Base-by-base conservation (phyloP, 2,329 filamentous ascomycete species). In the Pseudogymnoascus sp. region DNA sequence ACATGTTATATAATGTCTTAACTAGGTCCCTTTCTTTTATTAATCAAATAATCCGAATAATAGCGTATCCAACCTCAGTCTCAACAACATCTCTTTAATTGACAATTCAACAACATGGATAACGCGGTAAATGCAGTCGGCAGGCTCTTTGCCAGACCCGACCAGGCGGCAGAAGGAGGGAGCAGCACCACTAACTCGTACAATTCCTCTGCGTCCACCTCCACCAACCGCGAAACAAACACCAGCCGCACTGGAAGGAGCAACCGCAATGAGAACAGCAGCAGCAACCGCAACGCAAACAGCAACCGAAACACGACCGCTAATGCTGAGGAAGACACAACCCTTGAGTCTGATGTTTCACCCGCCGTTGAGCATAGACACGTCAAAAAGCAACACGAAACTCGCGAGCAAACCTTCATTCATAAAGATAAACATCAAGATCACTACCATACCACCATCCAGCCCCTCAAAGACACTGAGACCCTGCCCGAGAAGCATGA, bases 291-390 rank as follows among this genome's bases (percentile, higher is more conserved):
- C 25, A 33, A 33, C 25, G 47, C 47, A 25, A 50, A 23, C 44
- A 28, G 21, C 47, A 21, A 59, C 47, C 59, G 38, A 14, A 31
- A 38, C 25, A 53, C 64, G 25, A 28, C 33, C 38, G 31, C 42
- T 18, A 50, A n/a, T 10, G n/a, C 23, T 1, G 63, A 62, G n/a
- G 63, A 56, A 42, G 65, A 67, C 50, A 64, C 56, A 44, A 66
- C 66, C 1, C 65, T 67, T 23, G 63, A 65, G 33, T 44, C 59
- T 14, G 11, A 65, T 23, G 61, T 66, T 37, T 61, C 61, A 3
- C 66, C 66, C 11, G 65, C 65, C 5, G 66, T 67, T 40, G 65
- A 67, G 50, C 65, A 67, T 59, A 66, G 47, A n/a, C 66, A 67
- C 61, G 62, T 67, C 59, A 67, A 66, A 35, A 67, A 66, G 31